Percentiles rank a stretch among this genome's conserved stretches.
Evolutionary conservation across 202 grass and related monocot genomes (phyloP).

Genomic region (Brachypodium distachyon): DNA sequence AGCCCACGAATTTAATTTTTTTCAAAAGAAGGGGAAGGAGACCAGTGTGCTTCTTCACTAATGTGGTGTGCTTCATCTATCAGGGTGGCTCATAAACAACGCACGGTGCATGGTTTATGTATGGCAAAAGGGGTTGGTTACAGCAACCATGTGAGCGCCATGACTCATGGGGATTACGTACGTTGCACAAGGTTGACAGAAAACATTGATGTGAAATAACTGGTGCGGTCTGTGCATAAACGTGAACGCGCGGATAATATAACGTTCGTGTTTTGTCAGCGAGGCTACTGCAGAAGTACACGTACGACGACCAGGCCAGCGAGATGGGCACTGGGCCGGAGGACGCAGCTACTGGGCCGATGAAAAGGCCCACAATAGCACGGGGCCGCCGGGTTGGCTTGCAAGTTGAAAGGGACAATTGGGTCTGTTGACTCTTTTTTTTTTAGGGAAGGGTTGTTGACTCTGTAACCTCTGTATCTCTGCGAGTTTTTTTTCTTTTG

Average conservation of each 20-base stretch:
- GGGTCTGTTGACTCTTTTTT: no score
- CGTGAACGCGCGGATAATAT: background rate
- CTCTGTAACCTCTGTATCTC: no score
- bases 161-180: background rate
- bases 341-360: no score
- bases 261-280: background rate
- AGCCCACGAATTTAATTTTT: background rate
- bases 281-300: no score
- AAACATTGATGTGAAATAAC: background rate
- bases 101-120: conserved; percentile 30
- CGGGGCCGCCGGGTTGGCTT: no score
- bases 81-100: conserved; percentile 23
- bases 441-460: no score
- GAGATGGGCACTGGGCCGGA: no score
- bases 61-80: conserved; percentile 49
- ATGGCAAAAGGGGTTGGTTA: conserved; percentile 9
- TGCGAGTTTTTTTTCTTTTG: no score
- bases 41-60: background rate
- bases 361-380: no score
- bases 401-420: no score
- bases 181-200: background rate
- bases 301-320: no score
- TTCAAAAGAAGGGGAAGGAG: background rate
- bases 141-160: conserved; percentile 33
- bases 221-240: background rate